These are phyloP conservation scores for Artemisia tridentata DNA, from an alignment of 129 eudicot species.

Conservation along the genomic window DNA sequence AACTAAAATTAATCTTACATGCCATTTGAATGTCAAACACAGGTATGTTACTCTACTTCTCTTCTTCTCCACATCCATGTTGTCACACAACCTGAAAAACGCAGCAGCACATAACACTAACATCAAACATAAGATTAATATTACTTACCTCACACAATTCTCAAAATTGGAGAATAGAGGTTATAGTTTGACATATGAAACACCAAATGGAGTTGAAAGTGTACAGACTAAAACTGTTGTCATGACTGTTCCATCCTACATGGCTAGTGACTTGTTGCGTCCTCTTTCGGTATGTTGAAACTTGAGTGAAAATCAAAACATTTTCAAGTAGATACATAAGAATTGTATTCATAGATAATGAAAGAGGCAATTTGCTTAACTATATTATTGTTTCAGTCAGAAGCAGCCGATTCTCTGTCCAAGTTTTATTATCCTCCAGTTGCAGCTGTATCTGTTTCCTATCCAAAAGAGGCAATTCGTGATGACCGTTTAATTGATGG, in stretches of 20 bases:
- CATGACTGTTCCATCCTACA: conserved; percentile 86
- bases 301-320: not conserved
- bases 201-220: conserved; percentile 66
- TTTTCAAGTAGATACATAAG: not conserved
- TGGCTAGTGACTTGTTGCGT: conserved; percentile 74
- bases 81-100: no score
- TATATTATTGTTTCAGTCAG: conserved; percentile 43
- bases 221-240: conserved; percentile 67
- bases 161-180: conserved; percentile 52
- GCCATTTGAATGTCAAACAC: no score
- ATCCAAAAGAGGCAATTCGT: conserved; percentile 86
- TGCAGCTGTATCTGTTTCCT: conserved; percentile 93
- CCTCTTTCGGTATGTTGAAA: conserved; percentile 73
- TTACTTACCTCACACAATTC: no score
- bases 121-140: no score
- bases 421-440: conserved; percentile 92
- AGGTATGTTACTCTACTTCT: no score
- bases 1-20: no score
- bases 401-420: conserved; percentile 80
- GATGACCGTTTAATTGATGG: conserved; percentile 78
- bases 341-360: not conserved
- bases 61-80: no score
- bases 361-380: not conserved
- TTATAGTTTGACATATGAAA: conserved; percentile 72
- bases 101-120: no score